Conservation (phyloP, 1,139 yeast species). For the Protomyces macrosporus region DNA sequence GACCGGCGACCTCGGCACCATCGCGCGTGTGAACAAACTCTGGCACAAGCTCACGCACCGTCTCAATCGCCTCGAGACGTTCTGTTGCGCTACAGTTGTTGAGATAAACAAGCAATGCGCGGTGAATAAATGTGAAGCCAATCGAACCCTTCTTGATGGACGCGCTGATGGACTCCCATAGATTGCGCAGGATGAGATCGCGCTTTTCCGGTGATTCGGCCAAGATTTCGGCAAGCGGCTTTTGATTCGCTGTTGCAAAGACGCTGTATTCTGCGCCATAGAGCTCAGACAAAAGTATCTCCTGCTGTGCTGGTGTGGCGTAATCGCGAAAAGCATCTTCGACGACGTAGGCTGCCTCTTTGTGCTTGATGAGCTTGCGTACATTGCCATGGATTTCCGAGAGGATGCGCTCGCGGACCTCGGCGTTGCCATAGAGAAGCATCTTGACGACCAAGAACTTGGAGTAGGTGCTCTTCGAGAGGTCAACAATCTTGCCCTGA, state of each 20-base stretch:
- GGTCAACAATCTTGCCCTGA: constrained; percentile 68
- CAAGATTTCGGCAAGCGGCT: constrained; percentile 61
- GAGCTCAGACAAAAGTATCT: constrained; percentile 88
- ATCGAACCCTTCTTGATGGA: constrained; percentile 94
- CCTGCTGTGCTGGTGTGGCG: constrained; percentile 75
- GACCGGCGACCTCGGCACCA: constrained; percentile 85
- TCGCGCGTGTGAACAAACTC: constrained; percentile 93
- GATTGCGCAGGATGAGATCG: constrained; percentile 66
- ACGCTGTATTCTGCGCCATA: constrained; percentile 97
- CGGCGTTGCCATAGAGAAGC: constrained; percentile 77
- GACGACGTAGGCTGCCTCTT: constrained; percentile 98
- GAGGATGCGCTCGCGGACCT: constrained; percentile 66
- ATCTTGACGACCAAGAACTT: constrained; percentile 83
- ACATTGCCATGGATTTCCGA: constrained; percentile 85
- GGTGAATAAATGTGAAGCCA: constrained; percentile 92
- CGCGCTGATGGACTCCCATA: constrained; percentile 77
- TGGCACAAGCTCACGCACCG: constrained; percentile 81
- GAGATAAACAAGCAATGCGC: constrained; percentile 87
- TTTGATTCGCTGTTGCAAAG: constrained; percentile 61
- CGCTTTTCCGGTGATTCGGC: constrained; percentile 75
- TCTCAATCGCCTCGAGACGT: constrained; percentile 73
- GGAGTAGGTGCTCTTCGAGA: constrained; percentile 91
- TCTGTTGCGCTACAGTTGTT: constrained; percentile 66
- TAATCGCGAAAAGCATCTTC: constrained; percentile 88
- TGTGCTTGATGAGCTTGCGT: constrained; percentile 89